Conservation (phyloP, 2,329 filamentous ascomycete species). For the Alternaria atra region DNA sequence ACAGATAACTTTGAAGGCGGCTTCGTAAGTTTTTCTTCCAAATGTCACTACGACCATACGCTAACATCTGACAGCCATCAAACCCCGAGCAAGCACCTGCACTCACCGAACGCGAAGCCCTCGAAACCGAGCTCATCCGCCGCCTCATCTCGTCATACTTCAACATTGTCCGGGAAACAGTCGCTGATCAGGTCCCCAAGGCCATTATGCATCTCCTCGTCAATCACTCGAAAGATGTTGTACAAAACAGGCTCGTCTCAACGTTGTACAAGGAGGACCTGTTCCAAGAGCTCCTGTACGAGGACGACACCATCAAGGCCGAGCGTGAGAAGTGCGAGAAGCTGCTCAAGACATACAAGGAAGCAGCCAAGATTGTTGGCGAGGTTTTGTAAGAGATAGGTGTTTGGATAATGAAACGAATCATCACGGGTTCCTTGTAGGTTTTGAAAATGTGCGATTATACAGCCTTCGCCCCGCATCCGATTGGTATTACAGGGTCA, state of each 20-base stretch:
- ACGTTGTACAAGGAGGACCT: constrained; percentile 92
- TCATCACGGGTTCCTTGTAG: constrained; percentile 14
- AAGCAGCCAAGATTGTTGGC: constrained; percentile 97
- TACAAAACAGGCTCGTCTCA: constrained; percentile 95
- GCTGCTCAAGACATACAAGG: constrained; percentile 91
- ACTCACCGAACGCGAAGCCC: constrained; percentile 91
- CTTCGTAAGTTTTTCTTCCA: constrained; percentile 63
- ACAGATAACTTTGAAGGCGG: constrained; percentile 57
- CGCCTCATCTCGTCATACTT: constrained; percentile 98
- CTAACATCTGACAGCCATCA: constrained; percentile 46
- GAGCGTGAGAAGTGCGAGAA: constrained; percentile 99
- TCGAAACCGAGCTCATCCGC: constrained; percentile 97
- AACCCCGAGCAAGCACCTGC: constrained; percentile 74
- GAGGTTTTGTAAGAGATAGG: constrained; percentile 69
- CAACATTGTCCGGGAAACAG: constrained; percentile 98
- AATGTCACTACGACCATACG: background rate
- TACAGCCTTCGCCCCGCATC: constrained; percentile 1
- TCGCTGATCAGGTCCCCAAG: constrained; percentile 97
- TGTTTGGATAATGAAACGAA: constrained; percentile 26
- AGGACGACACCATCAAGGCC: constrained; percentile 96
- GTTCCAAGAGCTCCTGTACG: constrained; percentile 93
- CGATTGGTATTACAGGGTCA: constrained; percentile 3
- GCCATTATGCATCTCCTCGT: constrained; percentile 98
- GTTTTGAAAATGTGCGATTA: constrained; percentile 19
- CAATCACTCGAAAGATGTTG: constrained; percentile 97